Conservation (phyloP, 441 rosid genomes). For the Manihot esculenta region DNA sequence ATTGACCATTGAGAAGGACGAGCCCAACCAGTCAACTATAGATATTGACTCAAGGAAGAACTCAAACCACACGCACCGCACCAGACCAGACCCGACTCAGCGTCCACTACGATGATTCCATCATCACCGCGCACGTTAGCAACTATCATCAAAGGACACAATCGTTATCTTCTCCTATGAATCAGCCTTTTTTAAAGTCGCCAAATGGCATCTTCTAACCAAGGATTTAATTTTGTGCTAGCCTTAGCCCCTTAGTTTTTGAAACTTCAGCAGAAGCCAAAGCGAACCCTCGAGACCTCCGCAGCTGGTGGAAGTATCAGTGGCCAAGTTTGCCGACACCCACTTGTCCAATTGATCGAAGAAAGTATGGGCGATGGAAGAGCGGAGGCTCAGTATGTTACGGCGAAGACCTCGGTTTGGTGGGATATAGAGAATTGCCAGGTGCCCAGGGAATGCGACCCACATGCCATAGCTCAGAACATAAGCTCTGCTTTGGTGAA, state of each 20-base stretch:
- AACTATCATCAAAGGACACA: background rate
- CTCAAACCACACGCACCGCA: no score
- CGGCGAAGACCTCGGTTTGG: constrained; percentile 73
- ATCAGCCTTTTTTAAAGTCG: background rate
- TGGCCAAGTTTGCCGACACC: no score
- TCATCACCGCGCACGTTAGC: constrained; percentile 3
- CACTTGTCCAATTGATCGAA: background rate
- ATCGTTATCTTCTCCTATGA: background rate
- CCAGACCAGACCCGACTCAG: background rate
- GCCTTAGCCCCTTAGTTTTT: no score
- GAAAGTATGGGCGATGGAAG: constrained; percentile 20
- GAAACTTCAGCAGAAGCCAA: no score
- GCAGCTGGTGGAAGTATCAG: no score
- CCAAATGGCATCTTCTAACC: background rate
- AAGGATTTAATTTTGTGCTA: no score
- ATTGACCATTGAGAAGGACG: background rate
- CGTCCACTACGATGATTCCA: background rate
- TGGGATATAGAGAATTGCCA: constrained; percentile 89
- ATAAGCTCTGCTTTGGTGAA: constrained; percentile 64
- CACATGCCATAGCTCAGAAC: constrained; percentile 69
- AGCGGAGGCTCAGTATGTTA: constrained; percentile 62
- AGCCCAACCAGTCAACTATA: background rate
- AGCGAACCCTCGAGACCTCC: no score
- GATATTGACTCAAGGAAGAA: no score
- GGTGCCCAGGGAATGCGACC: constrained; percentile 54